phyloP scores from a whole-genome alignment of 306 rosid species.

The Mimosa bimucronata region DNA sequence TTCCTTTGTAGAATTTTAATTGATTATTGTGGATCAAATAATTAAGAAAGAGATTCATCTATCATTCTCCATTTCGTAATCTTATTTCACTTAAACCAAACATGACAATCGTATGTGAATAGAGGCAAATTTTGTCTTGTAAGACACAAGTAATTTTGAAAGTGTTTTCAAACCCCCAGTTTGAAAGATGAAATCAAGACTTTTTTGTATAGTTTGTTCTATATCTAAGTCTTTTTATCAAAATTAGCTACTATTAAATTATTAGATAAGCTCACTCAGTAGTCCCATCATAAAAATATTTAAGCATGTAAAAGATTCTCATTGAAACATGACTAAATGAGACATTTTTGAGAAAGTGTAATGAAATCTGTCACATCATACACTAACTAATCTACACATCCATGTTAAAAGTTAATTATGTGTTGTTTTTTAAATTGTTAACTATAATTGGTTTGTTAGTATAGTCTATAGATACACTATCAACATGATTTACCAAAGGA shows the following conservation, averaged over 20 bases:
- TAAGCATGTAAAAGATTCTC: neutral
- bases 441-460: constrained; percentile 20
- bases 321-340: neutral
- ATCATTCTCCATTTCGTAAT: neutral
- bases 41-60: neutral
- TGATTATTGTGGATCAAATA: neutral
- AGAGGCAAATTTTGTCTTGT: too few species aligned
- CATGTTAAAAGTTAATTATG: too few species aligned
- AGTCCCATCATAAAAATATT: neutral
- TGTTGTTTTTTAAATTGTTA: neutral
- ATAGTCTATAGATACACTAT: neutral
- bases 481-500: neutral
- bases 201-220: too few species aligned
- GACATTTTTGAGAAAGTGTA: neutral
- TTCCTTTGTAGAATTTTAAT: neutral
- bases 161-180: too few species aligned
- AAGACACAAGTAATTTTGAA: too few species aligned
- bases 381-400: neutral
- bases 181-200: too few species aligned
- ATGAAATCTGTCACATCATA: neutral
- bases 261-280: neutral
- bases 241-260: neutral
- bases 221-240: too few species aligned
- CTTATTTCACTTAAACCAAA: neutral
- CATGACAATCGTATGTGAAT: neutral